These are phyloP conservation scores for Tricholoma furcatifolium DNA, from an alignment of 768 basidiomycete species.

Conservation along the genomic window DNA sequence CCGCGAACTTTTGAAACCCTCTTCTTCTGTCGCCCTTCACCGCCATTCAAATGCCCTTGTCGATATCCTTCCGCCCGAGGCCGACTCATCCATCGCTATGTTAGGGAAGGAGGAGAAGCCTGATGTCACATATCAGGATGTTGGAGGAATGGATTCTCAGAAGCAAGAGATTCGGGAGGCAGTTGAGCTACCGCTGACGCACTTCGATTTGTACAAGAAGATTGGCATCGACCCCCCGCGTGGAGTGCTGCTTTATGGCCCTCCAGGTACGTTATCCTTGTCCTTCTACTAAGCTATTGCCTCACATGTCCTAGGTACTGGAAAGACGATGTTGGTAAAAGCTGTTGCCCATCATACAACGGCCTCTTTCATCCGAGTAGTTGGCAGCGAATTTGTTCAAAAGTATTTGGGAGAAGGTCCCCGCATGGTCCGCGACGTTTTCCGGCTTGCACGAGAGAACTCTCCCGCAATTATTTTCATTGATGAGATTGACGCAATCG, in stretches of 20 bases:
- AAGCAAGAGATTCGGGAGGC: conserved; percentile 99
- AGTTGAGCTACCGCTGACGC: conserved; percentile 93
- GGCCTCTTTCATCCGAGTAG: conserved; percentile 96
- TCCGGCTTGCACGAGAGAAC: conserved; percentile 96
- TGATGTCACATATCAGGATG: conserved; percentile 89
- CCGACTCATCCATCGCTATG: conserved; percentile 96
- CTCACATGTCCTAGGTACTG: conserved; percentile 64
- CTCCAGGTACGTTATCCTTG: conserved; percentile 65
- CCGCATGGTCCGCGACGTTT: conserved; percentile 99
- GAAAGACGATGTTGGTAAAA: conserved; percentile 98
- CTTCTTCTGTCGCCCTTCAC: conserved; percentile 96
- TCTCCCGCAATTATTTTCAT: conserved; percentile 99
- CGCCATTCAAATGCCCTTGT: conserved; percentile 98
- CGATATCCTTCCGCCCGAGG: conserved; percentile 97
- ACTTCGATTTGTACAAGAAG: conserved; percentile 98
- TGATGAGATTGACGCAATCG: conserved; percentile 98
- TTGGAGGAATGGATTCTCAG: conserved; percentile 96
- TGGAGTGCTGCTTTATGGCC: conserved; percentile 95
- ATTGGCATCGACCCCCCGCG: conserved; percentile 99
- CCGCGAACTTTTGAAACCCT: conserved; percentile 95
- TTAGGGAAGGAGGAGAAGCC: conserved; percentile 93
- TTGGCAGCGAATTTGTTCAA: conserved; percentile 98
- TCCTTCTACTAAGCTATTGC: background rate
- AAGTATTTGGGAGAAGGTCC: conserved; percentile 99
- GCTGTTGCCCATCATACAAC: conserved; percentile 99